Evolutionary conservation across 495 filamentous ascomycete genomes (phyloP).

Genomic region (Letharia columbiana): DNA sequence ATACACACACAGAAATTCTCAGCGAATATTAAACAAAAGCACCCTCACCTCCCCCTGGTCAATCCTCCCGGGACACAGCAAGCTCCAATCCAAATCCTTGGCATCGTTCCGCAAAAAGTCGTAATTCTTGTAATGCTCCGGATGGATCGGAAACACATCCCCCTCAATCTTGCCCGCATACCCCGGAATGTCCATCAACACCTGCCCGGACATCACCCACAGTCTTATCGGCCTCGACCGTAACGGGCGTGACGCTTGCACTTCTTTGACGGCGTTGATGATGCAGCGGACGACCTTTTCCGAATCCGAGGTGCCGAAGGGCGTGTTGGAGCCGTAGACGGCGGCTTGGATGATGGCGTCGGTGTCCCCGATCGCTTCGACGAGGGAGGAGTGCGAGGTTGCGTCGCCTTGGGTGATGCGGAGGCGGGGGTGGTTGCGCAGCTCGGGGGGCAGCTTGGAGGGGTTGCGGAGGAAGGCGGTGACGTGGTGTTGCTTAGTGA

Average conservation of each 20-base stretch:
- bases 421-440: constrained; percentile 18
- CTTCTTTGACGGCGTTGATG: constrained; percentile 20
- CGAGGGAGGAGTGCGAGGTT: constrained; percentile 12
- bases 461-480: constrained; percentile 23
- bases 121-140: constrained; percentile 21
- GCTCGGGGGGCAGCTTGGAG: constrained; percentile 11
- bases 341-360: constrained; percentile 22
- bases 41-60: constrained; percentile 23
- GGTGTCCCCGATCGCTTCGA: constrained; percentile 17
- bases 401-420: constrained; percentile 19
- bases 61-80: constrained; percentile 17
- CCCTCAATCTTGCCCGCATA: constrained; percentile 15
- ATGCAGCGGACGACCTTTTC: constrained; percentile 21
- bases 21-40: constrained; percentile 16
- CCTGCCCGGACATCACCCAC: constrained; percentile 22
- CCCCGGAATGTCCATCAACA: constrained; percentile 20
- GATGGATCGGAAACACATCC: constrained; percentile 23
- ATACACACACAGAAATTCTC: not conserved
- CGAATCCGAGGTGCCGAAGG: constrained; percentile 9
- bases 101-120: constrained; percentile 20
- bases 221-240: constrained; percentile 10
- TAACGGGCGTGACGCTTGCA: constrained; percentile 12
- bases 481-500: constrained; percentile 19
- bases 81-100: constrained; percentile 19
- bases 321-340: constrained; percentile 11